phyloP scores from a whole-genome alignment of 2,329 filamentous ascomycete genomes.

The Herpotrichia juniperi region DNA sequence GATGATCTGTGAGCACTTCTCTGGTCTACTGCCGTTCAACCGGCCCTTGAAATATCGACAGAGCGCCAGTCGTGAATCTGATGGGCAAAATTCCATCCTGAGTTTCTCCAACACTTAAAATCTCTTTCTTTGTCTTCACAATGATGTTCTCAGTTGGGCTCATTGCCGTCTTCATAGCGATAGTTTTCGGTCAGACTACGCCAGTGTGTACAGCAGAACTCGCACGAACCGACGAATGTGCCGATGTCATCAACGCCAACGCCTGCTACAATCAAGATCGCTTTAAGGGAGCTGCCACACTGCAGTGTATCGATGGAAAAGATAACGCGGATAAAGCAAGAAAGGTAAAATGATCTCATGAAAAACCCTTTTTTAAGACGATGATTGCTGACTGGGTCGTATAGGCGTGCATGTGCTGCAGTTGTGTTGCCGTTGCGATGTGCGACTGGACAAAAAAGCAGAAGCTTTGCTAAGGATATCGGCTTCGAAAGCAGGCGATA shows the following conservation, averaged over 20 bases:
- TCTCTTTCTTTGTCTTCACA: neutral
- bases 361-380: neutral
- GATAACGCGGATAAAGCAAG: constrained; percentile 25
- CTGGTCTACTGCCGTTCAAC: constrained; percentile 3
- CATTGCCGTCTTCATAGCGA: constrained; percentile 14
- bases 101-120: constrained; percentile 5
- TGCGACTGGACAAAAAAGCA: constrained; percentile 34
- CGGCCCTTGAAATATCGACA: constrained; percentile 9
- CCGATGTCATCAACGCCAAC: constrained; percentile 38
- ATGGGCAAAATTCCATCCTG: constrained; percentile 6
- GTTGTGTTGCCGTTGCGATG: constrained; percentile 36
- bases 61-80: constrained; percentile 6
- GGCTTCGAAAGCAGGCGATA: neutral
- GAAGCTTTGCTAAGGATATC: neutral
- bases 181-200: constrained; percentile 19
- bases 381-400: constrained; percentile 2
- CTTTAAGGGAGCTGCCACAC: constrained; percentile 26
- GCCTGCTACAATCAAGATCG: constrained; percentile 39
- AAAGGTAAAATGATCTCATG: constrained; percentile 21
- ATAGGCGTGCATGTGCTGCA: constrained; percentile 39
- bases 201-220: constrained; percentile 30
- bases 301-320: constrained; percentile 34
- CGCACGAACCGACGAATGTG: constrained; percentile 33
- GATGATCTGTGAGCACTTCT: neutral
- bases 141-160: constrained; percentile 22